phyloP scores from a whole-genome alignment of 305 asterid genomes.

The Fraxinus sp. region DNA sequence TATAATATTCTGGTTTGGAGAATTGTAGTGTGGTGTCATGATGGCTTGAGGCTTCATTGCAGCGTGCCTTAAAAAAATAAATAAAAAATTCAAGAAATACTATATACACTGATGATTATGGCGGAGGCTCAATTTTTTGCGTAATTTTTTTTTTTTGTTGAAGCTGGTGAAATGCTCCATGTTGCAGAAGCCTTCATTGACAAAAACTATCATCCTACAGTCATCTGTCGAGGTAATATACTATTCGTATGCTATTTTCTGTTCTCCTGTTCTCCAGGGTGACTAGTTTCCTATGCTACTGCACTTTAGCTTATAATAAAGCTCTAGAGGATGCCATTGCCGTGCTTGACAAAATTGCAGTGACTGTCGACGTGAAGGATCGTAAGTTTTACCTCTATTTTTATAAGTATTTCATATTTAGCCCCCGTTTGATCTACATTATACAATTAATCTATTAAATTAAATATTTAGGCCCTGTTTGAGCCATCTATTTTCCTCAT shows the following conservation, averaged over 20 bases:
- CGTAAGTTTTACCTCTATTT: slow-evolving; percentile 57
- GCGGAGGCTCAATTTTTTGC: neutral
- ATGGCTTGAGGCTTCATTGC: neutral
- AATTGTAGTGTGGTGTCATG: neutral
- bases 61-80: neutral
- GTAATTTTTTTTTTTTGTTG: slow-evolving; percentile 20
- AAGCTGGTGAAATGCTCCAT: slow-evolving; percentile 99
- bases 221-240: slow-evolving; percentile 77
- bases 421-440: too few species aligned
- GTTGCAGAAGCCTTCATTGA: slow-evolving; percentile 98
- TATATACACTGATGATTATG: neutral
- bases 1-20: neutral
- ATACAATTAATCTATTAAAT: too few species aligned
- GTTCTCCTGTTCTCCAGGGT: slow-evolving; percentile 1
- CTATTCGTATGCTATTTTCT: neutral
- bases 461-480: too few species aligned
- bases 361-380: slow-evolving; percentile 74
- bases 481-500: too few species aligned
- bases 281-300: slow-evolving; percentile 20
- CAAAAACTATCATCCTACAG: slow-evolving; percentile 87
- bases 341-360: slow-evolving; percentile 82
- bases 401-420: neutral
- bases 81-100: neutral
- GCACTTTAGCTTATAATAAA: slow-evolving; percentile 70
- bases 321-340: slow-evolving; percentile 90